Conservation (phyloP, 1,139 yeast genomes). For the Suhomyces wounanorum region DNA sequence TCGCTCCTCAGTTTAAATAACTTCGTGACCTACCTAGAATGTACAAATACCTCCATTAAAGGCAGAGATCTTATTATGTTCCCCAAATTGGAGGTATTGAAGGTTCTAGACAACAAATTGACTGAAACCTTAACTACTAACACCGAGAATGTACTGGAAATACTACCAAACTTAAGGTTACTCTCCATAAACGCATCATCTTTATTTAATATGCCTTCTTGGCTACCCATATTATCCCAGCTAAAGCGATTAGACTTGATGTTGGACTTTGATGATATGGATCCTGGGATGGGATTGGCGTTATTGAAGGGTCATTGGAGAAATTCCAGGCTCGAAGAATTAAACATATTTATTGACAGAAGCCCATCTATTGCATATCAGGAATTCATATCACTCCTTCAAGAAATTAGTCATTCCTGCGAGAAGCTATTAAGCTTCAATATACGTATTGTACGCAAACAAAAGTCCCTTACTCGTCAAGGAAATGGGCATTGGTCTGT, state of each 20-base stretch:
- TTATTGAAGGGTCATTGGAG: not conserved
- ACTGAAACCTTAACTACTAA: not conserved
- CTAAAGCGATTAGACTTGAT: slow-evolving; percentile 29
- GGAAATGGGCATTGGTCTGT: slow-evolving; percentile 7
- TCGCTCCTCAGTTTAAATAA: slow-evolving; percentile 21
- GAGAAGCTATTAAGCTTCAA: slow-evolving; percentile 15
- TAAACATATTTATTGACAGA: slow-evolving; percentile 25
- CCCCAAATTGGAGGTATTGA: slow-evolving; percentile 22
- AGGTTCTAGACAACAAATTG: slow-evolving; percentile 20
- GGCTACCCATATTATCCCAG: not conserved
- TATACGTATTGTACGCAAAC: slow-evolving; percentile 16
- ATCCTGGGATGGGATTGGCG: slow-evolving; percentile 10
- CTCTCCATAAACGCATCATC: slow-evolving; percentile 26
- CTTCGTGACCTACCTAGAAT: slow-evolving; percentile 29
- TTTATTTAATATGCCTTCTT: slow-evolving; percentile 10
- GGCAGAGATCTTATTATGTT: slow-evolving; percentile 19
- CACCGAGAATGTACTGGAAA: not conserved
- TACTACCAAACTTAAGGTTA: slow-evolving; percentile 9
- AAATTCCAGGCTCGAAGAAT: slow-evolving; percentile 14
- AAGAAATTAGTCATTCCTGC: slow-evolving; percentile 12
- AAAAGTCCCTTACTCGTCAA: slow-evolving; percentile 1
- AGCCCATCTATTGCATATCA: slow-evolving; percentile 16
- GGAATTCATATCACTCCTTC: slow-evolving; percentile 20
- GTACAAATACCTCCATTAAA: slow-evolving; percentile 25
- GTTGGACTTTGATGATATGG: slow-evolving; percentile 26